Percentiles rank a stretch among this genome's conserved stretches.
These are phyloP conservation scores for Ailanthus altissimus DNA, from an alignment of 345 rosid genomes.

Conservation along the genomic window DNA sequence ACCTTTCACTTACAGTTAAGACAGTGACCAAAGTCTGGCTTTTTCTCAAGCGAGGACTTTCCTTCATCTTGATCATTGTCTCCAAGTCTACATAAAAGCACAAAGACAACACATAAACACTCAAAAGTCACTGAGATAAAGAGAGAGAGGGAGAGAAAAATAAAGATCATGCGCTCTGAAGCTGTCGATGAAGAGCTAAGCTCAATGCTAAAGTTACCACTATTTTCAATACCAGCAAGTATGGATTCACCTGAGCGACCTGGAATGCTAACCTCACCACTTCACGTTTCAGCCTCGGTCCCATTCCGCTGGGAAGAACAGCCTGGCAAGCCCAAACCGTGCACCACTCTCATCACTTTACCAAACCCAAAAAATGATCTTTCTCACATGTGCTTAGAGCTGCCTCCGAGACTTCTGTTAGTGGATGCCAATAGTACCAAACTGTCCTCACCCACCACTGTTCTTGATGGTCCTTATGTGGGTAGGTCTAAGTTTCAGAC, in stretches of 20 bases:
- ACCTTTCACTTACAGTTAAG: not conserved
- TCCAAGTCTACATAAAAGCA: conserved; percentile 8
- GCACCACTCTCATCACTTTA: conserved; percentile 27
- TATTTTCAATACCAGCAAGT: conserved; percentile 39
- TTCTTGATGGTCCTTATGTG: conserved; percentile 41
- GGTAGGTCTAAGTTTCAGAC: conserved; percentile 37
- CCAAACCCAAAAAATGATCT: conserved; percentile 24
- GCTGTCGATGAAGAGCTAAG: conserved; percentile 26
- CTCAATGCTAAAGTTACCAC: conserved; percentile 37
- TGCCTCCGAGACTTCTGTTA: conserved; percentile 64
- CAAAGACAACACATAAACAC: not conserved
- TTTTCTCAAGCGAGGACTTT: not conserved
- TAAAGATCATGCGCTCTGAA: conserved; percentile 30
- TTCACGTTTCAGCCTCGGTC: conserved; percentile 60
- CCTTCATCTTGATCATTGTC: not conserved
- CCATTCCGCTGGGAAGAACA: conserved; percentile 92
- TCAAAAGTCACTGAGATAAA: not conserved
- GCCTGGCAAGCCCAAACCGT: conserved; percentile 81
- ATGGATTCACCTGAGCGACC: conserved; percentile 58
- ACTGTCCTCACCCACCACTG: conserved; percentile 49
- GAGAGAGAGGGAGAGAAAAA: conserved; percentile 11
- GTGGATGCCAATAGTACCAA: conserved; percentile 44
- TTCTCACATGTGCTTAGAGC: conserved; percentile 49
- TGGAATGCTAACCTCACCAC: conserved; percentile 61
- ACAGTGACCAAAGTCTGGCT: not conserved